phyloP scores from a whole-genome alignment of 192 early-diverging fungal genomes.

The Coemansia sp. region DNA sequence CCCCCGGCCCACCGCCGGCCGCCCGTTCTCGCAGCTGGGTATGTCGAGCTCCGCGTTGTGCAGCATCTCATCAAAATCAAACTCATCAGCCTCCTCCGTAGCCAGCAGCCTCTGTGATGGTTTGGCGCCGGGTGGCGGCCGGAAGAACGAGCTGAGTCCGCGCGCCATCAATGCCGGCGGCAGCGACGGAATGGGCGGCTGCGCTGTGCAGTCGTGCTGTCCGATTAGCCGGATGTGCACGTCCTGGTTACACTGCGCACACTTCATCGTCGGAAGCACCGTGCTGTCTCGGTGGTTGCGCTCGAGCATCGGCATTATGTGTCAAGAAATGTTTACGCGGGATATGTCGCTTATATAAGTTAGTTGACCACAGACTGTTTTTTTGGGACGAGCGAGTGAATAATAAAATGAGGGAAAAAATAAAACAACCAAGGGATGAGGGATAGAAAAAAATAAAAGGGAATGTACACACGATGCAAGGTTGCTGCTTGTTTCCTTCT shows the following conservation, averaged over 20 bases:
- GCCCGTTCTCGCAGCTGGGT: constrained; percentile 11
- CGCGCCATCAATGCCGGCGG: constrained; percentile 14
- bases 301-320: constrained; percentile 29
- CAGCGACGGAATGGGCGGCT: constrained; percentile 32
- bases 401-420: not conserved
- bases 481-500: not conserved
- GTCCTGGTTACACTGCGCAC: constrained; percentile 51
- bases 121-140: constrained; percentile 16
- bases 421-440: not conserved
- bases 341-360: too few species aligned
- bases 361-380: too few species aligned
- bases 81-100: constrained; percentile 36
- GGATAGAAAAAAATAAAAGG: not conserved
- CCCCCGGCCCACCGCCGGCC: not conserved
- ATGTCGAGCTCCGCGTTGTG: constrained; percentile 17
- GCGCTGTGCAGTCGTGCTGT: constrained; percentile 37
- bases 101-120: constrained; percentile 34
- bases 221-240: constrained; percentile 52
- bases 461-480: not conserved
- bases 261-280: constrained; percentile 51
- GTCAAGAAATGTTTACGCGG: too few species aligned
- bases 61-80: constrained; percentile 50
- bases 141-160: constrained; percentile 44
- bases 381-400: not conserved
- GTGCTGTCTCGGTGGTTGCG: constrained; percentile 49